Percentiles rank a stretch among this genome's conserved stretches.
Evolutionary conservation across 352 stramenopile species (phyloP).

Genomic region (Phytophthora tentaculata): DNA sequence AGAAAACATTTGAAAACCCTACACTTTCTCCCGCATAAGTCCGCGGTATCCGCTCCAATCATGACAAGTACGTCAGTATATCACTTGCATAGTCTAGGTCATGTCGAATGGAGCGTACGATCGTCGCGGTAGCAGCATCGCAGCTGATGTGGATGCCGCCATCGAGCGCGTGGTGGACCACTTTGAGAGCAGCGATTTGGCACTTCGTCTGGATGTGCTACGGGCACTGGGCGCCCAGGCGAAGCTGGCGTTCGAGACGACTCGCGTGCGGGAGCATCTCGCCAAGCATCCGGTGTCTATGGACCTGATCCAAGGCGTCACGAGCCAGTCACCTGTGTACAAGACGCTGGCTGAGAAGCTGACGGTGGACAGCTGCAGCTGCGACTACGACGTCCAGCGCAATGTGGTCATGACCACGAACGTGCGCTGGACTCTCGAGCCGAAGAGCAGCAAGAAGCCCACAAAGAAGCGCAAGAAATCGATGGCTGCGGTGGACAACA

Average conservation of each 20-base stretch:
- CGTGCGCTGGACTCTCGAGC: slow-evolving; percentile 60
- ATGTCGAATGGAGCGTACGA: slow-evolving; percentile 51
- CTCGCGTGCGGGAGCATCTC: slow-evolving; percentile 66
- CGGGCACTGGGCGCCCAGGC: slow-evolving; percentile 63
- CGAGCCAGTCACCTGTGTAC: slow-evolving; percentile 52
- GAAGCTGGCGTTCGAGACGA: slow-evolving; percentile 71
- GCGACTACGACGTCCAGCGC: slow-evolving; percentile 65
- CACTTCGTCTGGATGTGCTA: slow-evolving; percentile 72
- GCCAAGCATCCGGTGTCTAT: slow-evolving; percentile 63
- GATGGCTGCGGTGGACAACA: background rate
- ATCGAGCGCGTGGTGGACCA: slow-evolving; percentile 79
- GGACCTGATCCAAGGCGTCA: slow-evolving; percentile 62
- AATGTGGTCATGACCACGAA: slow-evolving; percentile 67
- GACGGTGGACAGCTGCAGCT: slow-evolving; percentile 61
- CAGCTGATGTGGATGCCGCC: slow-evolving; percentile 57
- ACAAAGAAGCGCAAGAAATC: slow-evolving; percentile 55
- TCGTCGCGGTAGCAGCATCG: slow-evolving; percentile 66
- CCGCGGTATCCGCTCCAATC: slow-evolving; percentile 23
- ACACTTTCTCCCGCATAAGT: slow-evolving; percentile 10
- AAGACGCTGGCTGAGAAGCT: slow-evolving; percentile 51
- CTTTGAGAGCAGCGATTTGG: slow-evolving; percentile 74
- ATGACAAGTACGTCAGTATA: slow-evolving; percentile 29
- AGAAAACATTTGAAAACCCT: too few species aligned
- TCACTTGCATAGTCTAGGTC: slow-evolving; percentile 5
- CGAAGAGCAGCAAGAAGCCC: slow-evolving; percentile 35